These are phyloP conservation scores for Aphanomyces cochlioides DNA, from an alignment of 352 stramenopile genomes.

Conservation along the genomic window DNA sequence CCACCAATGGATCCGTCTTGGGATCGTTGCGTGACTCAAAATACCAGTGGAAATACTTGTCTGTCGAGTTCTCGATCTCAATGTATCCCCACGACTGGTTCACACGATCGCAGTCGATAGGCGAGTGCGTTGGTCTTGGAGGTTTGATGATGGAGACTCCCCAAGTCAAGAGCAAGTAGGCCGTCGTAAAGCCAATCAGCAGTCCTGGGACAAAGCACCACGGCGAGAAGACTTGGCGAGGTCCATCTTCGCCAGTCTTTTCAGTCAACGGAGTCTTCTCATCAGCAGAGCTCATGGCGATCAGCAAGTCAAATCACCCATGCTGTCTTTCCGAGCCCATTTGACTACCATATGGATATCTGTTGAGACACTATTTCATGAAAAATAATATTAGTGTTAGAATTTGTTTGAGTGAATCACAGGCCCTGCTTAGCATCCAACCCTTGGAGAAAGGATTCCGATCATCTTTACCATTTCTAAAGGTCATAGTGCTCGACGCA, in stretches of 20 bases:
- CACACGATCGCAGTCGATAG: conserved; percentile 49
- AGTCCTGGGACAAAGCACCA: background rate
- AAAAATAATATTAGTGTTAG: conserved; percentile 5
- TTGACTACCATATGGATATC: too few species aligned
- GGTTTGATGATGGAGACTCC: background rate
- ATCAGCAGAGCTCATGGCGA: background rate
- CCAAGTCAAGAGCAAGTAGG: background rate
- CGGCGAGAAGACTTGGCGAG: background rate
- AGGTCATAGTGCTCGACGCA: too few species aligned
- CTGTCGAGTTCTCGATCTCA: conserved; percentile 62
- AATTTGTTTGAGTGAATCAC: background rate
- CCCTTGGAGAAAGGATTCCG: too few species aligned
- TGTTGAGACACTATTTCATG: background rate
- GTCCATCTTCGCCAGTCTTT: background rate
- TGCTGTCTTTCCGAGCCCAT: too few species aligned
- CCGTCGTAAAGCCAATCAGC: background rate
- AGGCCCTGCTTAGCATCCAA: too few species aligned
- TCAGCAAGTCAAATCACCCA: background rate
- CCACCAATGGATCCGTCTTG: conserved; percentile 41
- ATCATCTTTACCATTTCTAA: too few species aligned
- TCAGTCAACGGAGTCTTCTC: conserved; percentile 1
- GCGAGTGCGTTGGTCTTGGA: background rate
- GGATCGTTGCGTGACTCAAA: conserved; percentile 89
- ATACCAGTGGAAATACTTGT: conserved; percentile 96
- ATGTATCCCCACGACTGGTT: conserved; percentile 81